Conservation (phyloP, 495 filamentous ascomycete genomes). For the Aspergillus haitiensis region DNA sequence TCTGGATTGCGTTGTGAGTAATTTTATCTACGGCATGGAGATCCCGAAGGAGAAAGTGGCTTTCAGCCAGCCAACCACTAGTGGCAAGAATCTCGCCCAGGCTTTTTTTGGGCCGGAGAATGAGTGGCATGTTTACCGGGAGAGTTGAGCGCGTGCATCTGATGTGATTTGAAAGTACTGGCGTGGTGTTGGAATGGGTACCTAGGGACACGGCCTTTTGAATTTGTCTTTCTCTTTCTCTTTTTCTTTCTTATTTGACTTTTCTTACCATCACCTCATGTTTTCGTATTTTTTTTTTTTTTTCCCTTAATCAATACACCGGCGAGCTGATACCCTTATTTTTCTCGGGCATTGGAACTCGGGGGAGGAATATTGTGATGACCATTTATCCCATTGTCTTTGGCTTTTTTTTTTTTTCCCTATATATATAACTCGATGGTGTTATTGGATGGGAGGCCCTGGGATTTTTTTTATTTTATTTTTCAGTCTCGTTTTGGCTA, state of each 20-base stretch:
- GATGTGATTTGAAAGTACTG: constrained; percentile 5
- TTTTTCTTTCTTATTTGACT: constrained; percentile 7
- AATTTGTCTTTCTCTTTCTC: constrained; percentile 10
- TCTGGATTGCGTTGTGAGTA: constrained; percentile 60
- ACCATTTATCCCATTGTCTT: constrained; percentile 25
- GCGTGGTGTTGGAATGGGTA: not conserved
- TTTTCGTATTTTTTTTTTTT: constrained; percentile 14
- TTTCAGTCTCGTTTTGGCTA: constrained; percentile 9
- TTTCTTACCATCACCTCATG: too few relatives aligned
- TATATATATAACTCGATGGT: constrained; percentile 25
- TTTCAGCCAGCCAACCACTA: constrained; percentile 76
- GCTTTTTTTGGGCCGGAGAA: constrained; percentile 58
- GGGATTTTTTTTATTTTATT: constrained; percentile 16
- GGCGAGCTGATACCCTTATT: constrained; percentile 32
- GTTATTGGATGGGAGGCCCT: constrained; percentile 20
- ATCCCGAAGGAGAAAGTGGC: constrained; percentile 63
- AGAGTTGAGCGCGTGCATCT: constrained; percentile 25
- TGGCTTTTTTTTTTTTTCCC: constrained; percentile 9
- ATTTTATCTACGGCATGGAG: constrained; percentile 67
- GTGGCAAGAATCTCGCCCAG: constrained; percentile 60
- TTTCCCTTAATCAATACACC: constrained; percentile 21
- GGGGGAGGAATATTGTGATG: constrained; percentile 26
- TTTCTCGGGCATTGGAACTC: constrained; percentile 23
- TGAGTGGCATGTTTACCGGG: constrained; percentile 56
- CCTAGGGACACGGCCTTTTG: not conserved